phyloP scores from a whole-genome alignment of 768 basidiomycete species.

The Boletus tomentosulus region DNA sequence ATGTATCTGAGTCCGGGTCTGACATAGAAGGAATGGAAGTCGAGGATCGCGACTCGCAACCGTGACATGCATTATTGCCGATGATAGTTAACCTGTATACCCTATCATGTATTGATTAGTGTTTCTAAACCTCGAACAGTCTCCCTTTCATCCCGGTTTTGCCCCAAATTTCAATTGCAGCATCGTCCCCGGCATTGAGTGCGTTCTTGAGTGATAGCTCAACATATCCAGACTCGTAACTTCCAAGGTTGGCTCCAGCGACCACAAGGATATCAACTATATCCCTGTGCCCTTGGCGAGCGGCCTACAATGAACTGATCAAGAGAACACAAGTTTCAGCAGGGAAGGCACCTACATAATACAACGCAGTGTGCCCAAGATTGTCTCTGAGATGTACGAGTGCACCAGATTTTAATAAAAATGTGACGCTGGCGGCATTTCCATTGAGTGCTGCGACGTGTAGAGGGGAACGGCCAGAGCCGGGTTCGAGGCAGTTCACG shows the following conservation, averaged over 20 bases:
- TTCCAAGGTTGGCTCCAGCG: conserved; percentile 72
- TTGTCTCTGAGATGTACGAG: conserved; percentile 77
- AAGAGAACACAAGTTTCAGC: neutral
- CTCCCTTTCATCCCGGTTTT: conserved; percentile 41
- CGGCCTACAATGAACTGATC: conserved; percentile 47
- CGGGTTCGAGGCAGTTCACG: conserved; percentile 66
- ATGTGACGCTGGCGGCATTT: conserved; percentile 35
- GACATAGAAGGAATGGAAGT: conserved; percentile 26
- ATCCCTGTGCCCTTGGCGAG: conserved; percentile 60
- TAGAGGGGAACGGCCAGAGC: conserved; percentile 70
- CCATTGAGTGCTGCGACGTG: conserved; percentile 78
- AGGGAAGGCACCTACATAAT: conserved; percentile 53
- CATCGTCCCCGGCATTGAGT: conserved; percentile 37
- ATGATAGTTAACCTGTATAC: conserved; percentile 13
- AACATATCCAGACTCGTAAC: conserved; percentile 55
- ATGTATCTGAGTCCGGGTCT: conserved; percentile 20
- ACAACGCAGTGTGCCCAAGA: conserved; percentile 79
- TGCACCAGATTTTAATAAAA: conserved; percentile 68
- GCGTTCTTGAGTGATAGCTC: conserved; percentile 42
- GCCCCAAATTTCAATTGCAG: conserved; percentile 48
- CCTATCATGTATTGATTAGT: conserved; percentile 10
- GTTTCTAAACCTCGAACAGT: neutral
- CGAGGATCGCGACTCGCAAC: conserved; percentile 17
- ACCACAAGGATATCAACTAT: conserved; percentile 62
- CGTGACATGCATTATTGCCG: conserved; percentile 1